phyloP scores from a whole-genome alignment of 2,329 filamentous ascomycete genomes.

The Xylaria sp. region DNA sequence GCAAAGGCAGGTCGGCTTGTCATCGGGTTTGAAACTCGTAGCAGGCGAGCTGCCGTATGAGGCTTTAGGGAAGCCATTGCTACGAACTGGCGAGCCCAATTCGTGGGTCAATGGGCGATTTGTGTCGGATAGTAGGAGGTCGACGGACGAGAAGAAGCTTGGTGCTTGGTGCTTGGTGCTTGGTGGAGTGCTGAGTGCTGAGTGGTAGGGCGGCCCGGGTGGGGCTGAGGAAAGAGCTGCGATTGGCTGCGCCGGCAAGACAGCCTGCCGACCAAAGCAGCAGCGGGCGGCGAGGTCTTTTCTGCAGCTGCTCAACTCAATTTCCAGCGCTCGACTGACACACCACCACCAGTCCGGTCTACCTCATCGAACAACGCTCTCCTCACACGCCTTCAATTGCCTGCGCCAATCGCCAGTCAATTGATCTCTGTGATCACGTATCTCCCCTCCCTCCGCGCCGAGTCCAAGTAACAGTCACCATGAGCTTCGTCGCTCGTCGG shows the following conservation, averaged over 20 bases:
- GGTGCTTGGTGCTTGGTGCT: not conserved
- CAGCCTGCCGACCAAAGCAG: constrained; percentile 50
- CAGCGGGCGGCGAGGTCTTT: constrained; percentile 54
- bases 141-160: constrained; percentile 8
- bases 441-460: constrained; percentile 33
- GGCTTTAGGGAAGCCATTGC: constrained; percentile 59
- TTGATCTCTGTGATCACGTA: constrained; percentile 43
- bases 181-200: not conserved
- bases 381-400: constrained; percentile 39
- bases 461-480: constrained; percentile 58
- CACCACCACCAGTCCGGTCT: constrained; percentile 28
- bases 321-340: constrained; percentile 27
- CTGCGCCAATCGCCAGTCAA: constrained; percentile 41
- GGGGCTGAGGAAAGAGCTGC: constrained; percentile 36
- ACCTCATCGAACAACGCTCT: constrained; percentile 29
- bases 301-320: constrained; percentile 41
- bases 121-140: not conserved
- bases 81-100: constrained; percentile 9
- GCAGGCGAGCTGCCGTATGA: constrained; percentile 56
- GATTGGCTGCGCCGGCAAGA: constrained; percentile 40
- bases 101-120: constrained; percentile 19
- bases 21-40: constrained; percentile 50
- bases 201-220: constrained; percentile 13
- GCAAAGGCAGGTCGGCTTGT: constrained; percentile 44
- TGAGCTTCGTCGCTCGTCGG: constrained; percentile 91